A percentile compares a stretch with the other conserved stretches of the same genome.
Conservation (phyloP, 1,284 basidiomycete genomes). For the Dichomitus squalens region DNA sequence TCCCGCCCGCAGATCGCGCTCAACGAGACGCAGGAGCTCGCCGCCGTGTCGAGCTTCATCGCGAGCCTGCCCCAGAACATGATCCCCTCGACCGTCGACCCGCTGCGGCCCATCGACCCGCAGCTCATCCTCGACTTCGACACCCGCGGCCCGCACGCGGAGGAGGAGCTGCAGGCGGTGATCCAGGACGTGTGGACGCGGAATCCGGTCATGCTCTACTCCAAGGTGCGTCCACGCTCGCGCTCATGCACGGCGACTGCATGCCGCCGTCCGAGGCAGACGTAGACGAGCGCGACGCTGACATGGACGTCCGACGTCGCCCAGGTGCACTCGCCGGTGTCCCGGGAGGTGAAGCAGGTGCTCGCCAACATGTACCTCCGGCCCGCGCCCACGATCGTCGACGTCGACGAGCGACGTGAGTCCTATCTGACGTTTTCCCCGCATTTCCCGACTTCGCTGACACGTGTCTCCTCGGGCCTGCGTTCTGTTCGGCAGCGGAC, state of each 20-base stretch:
- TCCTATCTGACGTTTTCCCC: not conserved
- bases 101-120: slow-evolving; percentile 69
- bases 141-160: slow-evolving; percentile 50
- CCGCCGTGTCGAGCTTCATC: slow-evolving; percentile 77
- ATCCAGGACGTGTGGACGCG: slow-evolving; percentile 57
- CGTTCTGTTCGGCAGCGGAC: slow-evolving; percentile 39
- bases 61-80: slow-evolving; percentile 79
- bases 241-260: not conserved
- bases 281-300: not conserved
- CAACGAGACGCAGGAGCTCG: slow-evolving; percentile 68
- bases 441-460: not conserved
- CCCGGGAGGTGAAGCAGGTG: slow-evolving; percentile 69
- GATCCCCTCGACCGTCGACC: slow-evolving; percentile 70
- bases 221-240: slow-evolving; percentile 59
- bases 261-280: not conserved
- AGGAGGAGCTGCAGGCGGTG: slow-evolving; percentile 40
- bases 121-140: slow-evolving; percentile 85
- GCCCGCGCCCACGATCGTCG: slow-evolving; percentile 72
- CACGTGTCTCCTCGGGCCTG: not conserved
- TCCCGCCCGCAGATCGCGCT: slow-evolving; percentile 47
- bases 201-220: slow-evolving; percentile 79
- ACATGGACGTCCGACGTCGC: not conserved
- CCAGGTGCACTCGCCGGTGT: slow-evolving; percentile 62
- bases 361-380: slow-evolving; percentile 61
- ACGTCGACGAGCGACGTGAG: slow-evolving; percentile 71